phyloP scores from a whole-genome alignment of 345 rosid genomes.

The Luvunga scandens region DNA sequence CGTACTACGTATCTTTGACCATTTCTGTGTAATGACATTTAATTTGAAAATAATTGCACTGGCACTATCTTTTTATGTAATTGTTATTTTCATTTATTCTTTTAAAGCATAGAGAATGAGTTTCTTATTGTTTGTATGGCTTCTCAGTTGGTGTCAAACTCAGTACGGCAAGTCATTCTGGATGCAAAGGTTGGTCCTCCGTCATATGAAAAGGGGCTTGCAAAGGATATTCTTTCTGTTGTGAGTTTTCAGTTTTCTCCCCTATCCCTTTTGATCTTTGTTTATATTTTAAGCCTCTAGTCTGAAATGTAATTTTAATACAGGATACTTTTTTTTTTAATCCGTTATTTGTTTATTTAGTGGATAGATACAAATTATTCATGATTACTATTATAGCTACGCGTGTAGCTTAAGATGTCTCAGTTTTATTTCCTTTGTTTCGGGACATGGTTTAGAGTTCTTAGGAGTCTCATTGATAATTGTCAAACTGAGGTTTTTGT shows the following conservation, averaged over 20 bases:
- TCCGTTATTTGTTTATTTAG: neutral
- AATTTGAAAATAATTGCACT: neutral
- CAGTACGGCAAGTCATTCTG: constrained; percentile 69
- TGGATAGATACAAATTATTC: neutral
- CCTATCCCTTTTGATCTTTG: neutral
- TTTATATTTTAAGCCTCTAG: constrained; percentile 2
- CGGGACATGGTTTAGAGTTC: neutral
- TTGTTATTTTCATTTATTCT: neutral
- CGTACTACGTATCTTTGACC: neutral
- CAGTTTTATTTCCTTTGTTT: neutral
- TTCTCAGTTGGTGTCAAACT: constrained; percentile 60
- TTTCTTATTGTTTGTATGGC: constrained; percentile 17
- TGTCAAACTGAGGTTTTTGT: neutral
- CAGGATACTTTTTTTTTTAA: neutral
- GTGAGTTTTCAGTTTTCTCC: constrained; percentile 45
- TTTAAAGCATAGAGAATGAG: neutral
- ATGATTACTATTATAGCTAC: neutral
- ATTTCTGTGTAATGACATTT: neutral
- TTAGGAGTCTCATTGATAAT: neutral
- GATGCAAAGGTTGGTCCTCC: constrained; percentile 98
- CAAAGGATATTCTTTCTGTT: constrained; percentile 72
- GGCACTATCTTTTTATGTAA: neutral
- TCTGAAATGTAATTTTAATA: constrained; percentile 4
- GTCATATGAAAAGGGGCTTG: constrained; percentile 74
- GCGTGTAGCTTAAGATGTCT: neutral